These are phyloP conservation scores for Parsonsia alboflavescens DNA, from an alignment of 257 asterid genomes.

Conservation along the genomic window DNA sequence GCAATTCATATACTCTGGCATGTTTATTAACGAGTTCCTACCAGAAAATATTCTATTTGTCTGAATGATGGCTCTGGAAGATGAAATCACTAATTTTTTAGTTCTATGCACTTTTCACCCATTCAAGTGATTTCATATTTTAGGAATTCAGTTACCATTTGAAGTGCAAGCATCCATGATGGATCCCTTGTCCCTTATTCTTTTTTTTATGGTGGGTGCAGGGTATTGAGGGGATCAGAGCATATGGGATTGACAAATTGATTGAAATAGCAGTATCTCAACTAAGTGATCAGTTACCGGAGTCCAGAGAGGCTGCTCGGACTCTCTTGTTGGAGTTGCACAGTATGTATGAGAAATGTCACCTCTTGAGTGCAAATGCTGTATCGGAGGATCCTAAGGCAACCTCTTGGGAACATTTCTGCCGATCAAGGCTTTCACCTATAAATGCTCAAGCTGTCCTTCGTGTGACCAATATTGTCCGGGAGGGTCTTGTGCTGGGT, in stretches of 20 bases:
- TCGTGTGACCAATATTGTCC: constrained; percentile 68
- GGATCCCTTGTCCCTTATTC: not conserved
- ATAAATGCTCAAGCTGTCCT: constrained; percentile 86
- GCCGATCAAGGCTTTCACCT: constrained; percentile 84
- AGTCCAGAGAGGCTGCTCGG: constrained; percentile 94
- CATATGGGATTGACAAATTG: constrained; percentile 73
- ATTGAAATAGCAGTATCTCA: constrained; percentile 79
- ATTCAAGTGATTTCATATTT: not conserved
- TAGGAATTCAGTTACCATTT: not conserved
- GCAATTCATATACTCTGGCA: not conserved
- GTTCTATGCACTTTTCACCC: not conserved
- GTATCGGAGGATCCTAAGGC: constrained; percentile 34
- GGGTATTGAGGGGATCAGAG: constrained; percentile 76
- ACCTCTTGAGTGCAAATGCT: constrained; percentile 22
- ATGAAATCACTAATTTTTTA: not conserved
- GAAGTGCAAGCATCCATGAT: not conserved
- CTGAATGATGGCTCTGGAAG: not conserved
- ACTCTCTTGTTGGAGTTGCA: constrained; percentile 65
- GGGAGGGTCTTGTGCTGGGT: constrained; percentile 53
- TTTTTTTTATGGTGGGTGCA: constrained; percentile 20
- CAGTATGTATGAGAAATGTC: constrained; percentile 48
- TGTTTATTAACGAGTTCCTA: not conserved
- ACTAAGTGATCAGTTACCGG: constrained; percentile 85
- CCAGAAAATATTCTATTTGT: not conserved
- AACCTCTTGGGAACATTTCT: constrained; percentile 75